Base-by-base conservation (phyloP, 225 moss, liverwort and hornwort genomes). In the Bryum argenteum region DNA sequence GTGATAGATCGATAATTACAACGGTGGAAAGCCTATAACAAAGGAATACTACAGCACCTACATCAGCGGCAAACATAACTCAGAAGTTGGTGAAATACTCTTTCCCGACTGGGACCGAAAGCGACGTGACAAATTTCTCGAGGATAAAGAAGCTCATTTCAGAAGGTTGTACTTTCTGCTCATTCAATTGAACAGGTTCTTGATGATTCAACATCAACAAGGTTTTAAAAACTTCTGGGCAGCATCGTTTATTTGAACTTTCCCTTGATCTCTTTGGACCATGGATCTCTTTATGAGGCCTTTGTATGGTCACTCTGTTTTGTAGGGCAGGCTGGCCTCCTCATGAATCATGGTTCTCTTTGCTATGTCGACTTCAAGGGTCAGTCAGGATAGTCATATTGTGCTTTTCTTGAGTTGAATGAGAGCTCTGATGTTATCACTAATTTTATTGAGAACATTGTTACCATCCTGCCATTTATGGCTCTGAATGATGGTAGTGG, bases 61-160 rank as follows among this genome's bases (percentile, higher is more conserved):
- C 47, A 85, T 96, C 19, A 96, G 91, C 65, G 89, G 93, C 18
- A 85, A 85, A 76, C 84, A 89, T 60, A 84, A 83, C 57, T 52
- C 52, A 47, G 93, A 84, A 28, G 82, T 89, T 24, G 95, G 93
- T 67, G 74, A n/a, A 4, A 75, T 83, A 18, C 88, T 96, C n/a
- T 91, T 96, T 37, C 91, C 91, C 13, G 83, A 88, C 1, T 96
- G 91, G 89, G 88, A 90, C 62, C 63, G 80, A 64, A 70, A 71
- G 1, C 79, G 71, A 63, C 83, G 70, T 76, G 81, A 78, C 5
- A 83, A 91, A 62, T 96, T 88, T 67, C n/a, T 90, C 8, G 78
- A 87, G 37, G 84, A 85, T 0, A 96, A 96, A 80, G 93, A 93
- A 84, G 79, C 72, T 50, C 67, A 17, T 17, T 96, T 96, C 71